These are phyloP conservation scores for Capronia coronata DNA, from an alignment of 2,329 filamentous ascomycete species.

Conservation along the genomic window DNA sequence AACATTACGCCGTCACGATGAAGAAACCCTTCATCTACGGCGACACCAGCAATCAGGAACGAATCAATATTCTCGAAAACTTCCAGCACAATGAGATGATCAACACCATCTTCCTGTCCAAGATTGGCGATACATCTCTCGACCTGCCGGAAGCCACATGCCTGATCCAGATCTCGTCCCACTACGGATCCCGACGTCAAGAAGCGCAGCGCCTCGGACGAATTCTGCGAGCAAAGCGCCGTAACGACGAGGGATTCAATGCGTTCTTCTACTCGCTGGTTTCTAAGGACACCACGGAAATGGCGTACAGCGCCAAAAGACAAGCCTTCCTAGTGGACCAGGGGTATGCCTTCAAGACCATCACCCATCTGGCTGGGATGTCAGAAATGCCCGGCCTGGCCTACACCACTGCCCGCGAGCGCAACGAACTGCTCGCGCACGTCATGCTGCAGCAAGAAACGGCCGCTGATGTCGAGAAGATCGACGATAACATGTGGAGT, in stretches of 20 bases:
- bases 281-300: slow-evolving; percentile 94
- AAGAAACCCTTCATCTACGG: slow-evolving; percentile 88
- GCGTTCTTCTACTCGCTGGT: slow-evolving; percentile 98
- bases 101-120: slow-evolving; percentile 91
- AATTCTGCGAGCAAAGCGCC: slow-evolving; percentile 86
- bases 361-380: slow-evolving; percentile 88
- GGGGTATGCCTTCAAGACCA: slow-evolving; percentile 98
- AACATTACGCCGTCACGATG: slow-evolving; percentile 76
- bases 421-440: slow-evolving; percentile 78
- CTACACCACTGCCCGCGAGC: slow-evolving; percentile 71
- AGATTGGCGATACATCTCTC: slow-evolving; percentile 97
- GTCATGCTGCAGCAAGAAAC: slow-evolving; percentile 83
- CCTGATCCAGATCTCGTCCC: slow-evolving; percentile 92
- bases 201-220: slow-evolving; percentile 90
- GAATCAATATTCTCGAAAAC: slow-evolving; percentile 80
- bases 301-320: slow-evolving; percentile 94
- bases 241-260: slow-evolving; percentile 97
- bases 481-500: slow-evolving; percentile 60
- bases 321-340: slow-evolving; percentile 97
- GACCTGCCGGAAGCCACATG: slow-evolving; percentile 95
- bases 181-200: slow-evolving; percentile 93
- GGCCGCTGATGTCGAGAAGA: slow-evolving; percentile 63
- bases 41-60: slow-evolving; percentile 76
- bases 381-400: slow-evolving; percentile 74
- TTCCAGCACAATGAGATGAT: slow-evolving; percentile 88